Base-by-base conservation (phyloP, 1,284 basidiomycete genomes). In the Gastroboletus turbinatus region DNA sequence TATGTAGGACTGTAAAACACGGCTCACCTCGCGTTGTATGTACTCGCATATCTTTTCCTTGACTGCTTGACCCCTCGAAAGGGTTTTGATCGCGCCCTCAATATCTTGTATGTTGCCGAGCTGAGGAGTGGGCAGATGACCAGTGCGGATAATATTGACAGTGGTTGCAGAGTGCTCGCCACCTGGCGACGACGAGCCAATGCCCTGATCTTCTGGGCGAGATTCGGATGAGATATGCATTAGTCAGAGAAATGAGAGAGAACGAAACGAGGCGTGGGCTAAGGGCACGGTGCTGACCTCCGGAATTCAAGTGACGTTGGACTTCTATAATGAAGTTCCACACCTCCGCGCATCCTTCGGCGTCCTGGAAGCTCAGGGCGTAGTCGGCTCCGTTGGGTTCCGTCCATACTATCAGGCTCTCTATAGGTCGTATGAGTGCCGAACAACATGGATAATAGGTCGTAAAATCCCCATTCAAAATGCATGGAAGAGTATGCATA, bases 351-450 rank as follows among this genome's bases (percentile, higher is more conserved):
- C 96, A 99, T 33, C 96, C 97, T 60, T 96, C 92, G 0, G 93
- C 84, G 67, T 98, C 96, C 70, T 98, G 96, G 67, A 99, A 99
- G 63, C 94, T 97, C 49, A 99, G 79, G 3, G 97, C 97, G 73
- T 97, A 96, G 73, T 99, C 96, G 25, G 90, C 86, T 25, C 94
- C 93, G 62, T 94, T 89, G 0, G 92, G 92, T 71, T 98, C 96
- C 2, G 96, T 99, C 96, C 96, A 99, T 14, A 99, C 96, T 60
- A 99, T 98, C 45, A 99, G 82, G 2, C 97, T 99, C 63, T 98
- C 96, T 94, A 52, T 46, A 50, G 23, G 57, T 48, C 53, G 55
- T 51, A 52, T 55, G 59, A 71, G 59, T 55, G 17, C 14, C 33
- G 9, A 55, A 38, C 27, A 36, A 47, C 3, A 49, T 39, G 45